A percentile compares a stretch with the other conserved stretches of the same genome.
These are phyloP conservation scores for Penicillium nucicola DNA, from an alignment of 495 filamentous ascomycete species.

Conservation along the genomic window DNA sequence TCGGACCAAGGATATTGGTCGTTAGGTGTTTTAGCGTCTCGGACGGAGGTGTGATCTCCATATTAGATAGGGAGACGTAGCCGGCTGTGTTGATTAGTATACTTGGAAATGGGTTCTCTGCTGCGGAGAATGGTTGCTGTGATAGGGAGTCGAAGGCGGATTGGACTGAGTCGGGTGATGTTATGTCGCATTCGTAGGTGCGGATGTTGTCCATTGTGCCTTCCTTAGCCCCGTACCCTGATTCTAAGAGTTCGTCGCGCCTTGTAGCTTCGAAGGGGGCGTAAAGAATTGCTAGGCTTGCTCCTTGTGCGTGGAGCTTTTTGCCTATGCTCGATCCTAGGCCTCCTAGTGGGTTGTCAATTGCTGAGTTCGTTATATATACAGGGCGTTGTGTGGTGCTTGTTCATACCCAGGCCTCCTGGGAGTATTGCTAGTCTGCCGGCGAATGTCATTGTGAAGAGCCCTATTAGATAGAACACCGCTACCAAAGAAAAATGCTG, in stretches of 20 bases:
- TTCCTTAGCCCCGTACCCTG: constrained; percentile 21
- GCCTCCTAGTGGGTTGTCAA: constrained; percentile 24
- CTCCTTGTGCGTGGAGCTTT: constrained; percentile 34
- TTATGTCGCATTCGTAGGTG: constrained; percentile 43
- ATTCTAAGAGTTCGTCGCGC: constrained; percentile 32
- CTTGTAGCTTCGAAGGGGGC: constrained; percentile 39
- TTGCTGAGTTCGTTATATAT: constrained; percentile 5
- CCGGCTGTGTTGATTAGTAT: constrained; percentile 43
- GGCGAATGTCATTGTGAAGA: constrained; percentile 28
- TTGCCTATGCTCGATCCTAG: constrained; percentile 39
- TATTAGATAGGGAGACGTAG: constrained; percentile 39
- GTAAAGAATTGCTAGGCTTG: constrained; percentile 37
- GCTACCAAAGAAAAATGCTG: too few species aligned
- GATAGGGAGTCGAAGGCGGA: constrained; percentile 25
- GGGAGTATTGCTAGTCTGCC: constrained; percentile 37
- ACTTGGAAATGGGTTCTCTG: constrained; percentile 25
- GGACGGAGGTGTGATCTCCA: constrained; percentile 35
- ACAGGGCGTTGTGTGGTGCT: not conserved
- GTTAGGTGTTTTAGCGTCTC: constrained; percentile 41
- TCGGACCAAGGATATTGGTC: constrained; percentile 35
- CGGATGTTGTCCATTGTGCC: constrained; percentile 19
- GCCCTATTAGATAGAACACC: too few species aligned
- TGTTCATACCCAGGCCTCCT: constrained; percentile 35
- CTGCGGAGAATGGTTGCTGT: constrained; percentile 13
- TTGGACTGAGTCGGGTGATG: constrained; percentile 34